A percentile compares a stretch with the other conserved stretches of the same genome.
phyloP scores from a whole-genome alignment of 306 rosid species.

The Arachis stenosperma region DNA sequence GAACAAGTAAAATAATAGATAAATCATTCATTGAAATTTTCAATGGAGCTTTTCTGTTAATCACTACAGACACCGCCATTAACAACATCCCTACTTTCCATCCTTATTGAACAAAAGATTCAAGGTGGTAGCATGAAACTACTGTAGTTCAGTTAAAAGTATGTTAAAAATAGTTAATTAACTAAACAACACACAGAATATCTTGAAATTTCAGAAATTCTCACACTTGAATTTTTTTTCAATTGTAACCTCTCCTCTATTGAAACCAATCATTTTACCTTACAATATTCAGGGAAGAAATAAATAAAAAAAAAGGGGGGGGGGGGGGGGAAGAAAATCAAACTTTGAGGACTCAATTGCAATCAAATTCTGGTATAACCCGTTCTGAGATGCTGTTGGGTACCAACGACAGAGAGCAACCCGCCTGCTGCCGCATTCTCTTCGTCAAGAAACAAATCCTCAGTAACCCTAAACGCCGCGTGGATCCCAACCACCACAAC shows the following conservation, averaged over 20 bases:
- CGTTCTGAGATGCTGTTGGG: conserved; percentile 29
- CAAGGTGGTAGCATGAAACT: not conserved
- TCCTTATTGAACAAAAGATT: not conserved
- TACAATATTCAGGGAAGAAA: no score
- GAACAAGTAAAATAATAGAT: conserved; percentile 29
- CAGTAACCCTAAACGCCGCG: conserved; percentile 43
- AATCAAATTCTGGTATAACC: conserved; percentile 38
- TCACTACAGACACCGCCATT: not conserved
- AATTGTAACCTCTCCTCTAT: not conserved
- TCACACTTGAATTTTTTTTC: not conserved
- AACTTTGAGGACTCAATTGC: not conserved
- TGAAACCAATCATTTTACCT: not conserved
- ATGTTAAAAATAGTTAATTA: no score
- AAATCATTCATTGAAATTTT: conserved; percentile 1
- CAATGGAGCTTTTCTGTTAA: not conserved
- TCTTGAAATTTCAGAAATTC: no score
- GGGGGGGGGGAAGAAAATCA: not conserved
- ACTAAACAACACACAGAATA: no score
- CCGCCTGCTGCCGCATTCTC: conserved; percentile 38
- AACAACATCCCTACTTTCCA: not conserved
- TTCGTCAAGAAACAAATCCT: conserved; percentile 45
- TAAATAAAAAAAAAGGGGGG: no score
- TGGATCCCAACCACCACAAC: conserved; percentile 45
- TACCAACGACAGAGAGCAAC: conserved; percentile 47
- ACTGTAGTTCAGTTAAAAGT: no score